Evolutionary conservation across 352 stramenopile species (phyloP), one percentile per base, ranked within the genome.

Genomic region (Globisporangium cylindrosporum): DNA sequence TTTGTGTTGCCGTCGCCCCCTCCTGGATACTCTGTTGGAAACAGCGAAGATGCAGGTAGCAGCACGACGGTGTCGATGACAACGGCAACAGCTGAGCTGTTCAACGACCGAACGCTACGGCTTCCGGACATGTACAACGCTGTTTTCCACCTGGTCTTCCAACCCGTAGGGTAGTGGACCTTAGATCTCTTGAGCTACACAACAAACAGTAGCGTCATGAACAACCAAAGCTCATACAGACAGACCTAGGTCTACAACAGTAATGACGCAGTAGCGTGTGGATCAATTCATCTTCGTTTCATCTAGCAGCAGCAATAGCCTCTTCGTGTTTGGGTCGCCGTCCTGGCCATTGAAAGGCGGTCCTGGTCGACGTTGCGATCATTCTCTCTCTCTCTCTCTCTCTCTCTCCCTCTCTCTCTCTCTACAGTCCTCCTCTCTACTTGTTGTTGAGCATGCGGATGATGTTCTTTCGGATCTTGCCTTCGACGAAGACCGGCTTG

Each of bases 391-490:
- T 49, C 12, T 41, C 4, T 46, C 53, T 8, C 53, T 58, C 51
- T 58, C n/a, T 49, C 12, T 41, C 4, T 32, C 15, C 49, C 29
- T 49, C 12, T 38, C 4, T 46, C 53, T 8, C 53, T 58, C 51
- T 58, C 53, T 38, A 38, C 32, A 38, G 49, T 12, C 49, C n/a
- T 29, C 14, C 25, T 41, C 27, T 61, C 53, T 54, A 61, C 51
- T 71, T 64, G 56, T 84, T 85, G 77, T 62, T 68, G 22, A 94
- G 77, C 86, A 94, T 90, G 14, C 68, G 72, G 56, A 93, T 72
- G 38, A 94, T 74, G 78, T 94, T 94, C 80, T 94, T 94, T 69
- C 82, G 83, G 73, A 94, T 90, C 72, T 94, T 74, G 46, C 83
- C 82, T 57, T 84, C 61, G 32, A 93, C 72, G 62, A 90, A 88